phyloP scores from a whole-genome alignment of 1,284 basidiomycete species.

The Vanrija sp. region DNA sequence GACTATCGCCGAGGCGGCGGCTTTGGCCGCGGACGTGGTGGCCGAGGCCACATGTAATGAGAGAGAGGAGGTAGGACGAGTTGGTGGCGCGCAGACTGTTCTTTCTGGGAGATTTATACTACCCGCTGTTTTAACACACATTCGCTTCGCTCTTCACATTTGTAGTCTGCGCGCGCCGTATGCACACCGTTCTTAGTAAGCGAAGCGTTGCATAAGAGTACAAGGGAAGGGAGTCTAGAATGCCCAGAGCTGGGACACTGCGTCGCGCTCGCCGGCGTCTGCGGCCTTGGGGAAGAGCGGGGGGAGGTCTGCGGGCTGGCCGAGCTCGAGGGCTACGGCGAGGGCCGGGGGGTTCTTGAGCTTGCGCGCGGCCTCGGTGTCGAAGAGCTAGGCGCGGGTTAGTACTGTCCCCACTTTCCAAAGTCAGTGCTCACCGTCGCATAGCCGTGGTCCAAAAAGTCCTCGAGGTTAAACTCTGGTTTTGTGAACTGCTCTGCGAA shows the following conservation, averaged over 20 bases:
- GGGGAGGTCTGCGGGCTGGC: conserved; percentile 2
- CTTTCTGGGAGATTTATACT: neutral
- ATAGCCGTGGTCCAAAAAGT: conserved; percentile 96
- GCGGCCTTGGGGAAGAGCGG: conserved; percentile 6
- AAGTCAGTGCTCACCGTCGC: conserved; percentile 62
- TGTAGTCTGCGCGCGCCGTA: neutral
- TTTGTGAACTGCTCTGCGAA: conserved; percentile 92
- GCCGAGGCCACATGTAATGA: conserved; percentile 13
- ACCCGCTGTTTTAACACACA: neutral
- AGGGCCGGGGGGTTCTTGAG: conserved; percentile 75
- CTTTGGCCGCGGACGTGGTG: conserved; percentile 15
- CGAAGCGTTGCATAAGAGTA: no score
- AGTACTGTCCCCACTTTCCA: neutral
- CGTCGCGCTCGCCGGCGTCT: conserved; percentile 1
- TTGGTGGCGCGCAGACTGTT: neutral
- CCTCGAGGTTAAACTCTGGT: conserved; percentile 83
- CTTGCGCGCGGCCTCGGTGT: conserved; percentile 74
- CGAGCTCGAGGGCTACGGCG: conserved; percentile 36
- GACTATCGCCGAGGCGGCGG: conserved; percentile 1
- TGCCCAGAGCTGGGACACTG: conserved; percentile 7
- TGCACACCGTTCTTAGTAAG: neutral
- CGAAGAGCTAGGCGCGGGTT: conserved; percentile 62
- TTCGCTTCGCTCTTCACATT: neutral
- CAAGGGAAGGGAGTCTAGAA: neutral
- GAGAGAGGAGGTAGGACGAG: neutral